Conservation (phyloP, 306 rosid species). For the Notholithocarpus densiflorus region DNA sequence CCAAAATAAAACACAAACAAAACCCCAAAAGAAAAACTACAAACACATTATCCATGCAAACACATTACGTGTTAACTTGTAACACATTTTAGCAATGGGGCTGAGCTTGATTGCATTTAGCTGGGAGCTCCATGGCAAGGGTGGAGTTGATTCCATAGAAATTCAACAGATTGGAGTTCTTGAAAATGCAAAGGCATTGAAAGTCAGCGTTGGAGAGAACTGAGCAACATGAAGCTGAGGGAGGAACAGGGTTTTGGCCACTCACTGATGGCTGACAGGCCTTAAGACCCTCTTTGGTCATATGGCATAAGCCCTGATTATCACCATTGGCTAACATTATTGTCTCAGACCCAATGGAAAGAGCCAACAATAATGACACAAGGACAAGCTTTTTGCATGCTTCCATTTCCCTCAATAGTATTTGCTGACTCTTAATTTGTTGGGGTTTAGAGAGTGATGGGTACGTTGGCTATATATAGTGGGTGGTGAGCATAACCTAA, state of each 20-base stretch:
- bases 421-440: neutral
- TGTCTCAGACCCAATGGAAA: neutral
- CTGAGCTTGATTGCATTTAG: constrained; percentile 33
- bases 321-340: neutral
- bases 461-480: neutral
- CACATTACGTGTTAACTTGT: too few relatives aligned
- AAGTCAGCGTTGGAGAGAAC: constrained; percentile 42
- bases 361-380: neutral
- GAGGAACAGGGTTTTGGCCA: constrained; percentile 24
- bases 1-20: neutral
- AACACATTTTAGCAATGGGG: constrained; percentile 28
- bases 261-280: constrained; percentile 42
- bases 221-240: constrained; percentile 37
- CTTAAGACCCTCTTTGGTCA: constrained; percentile 25
- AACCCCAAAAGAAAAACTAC: neutral
- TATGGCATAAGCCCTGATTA: constrained; percentile 14
- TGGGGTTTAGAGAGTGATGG: neutral
- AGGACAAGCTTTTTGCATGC: constrained; percentile 14
- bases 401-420: constrained; percentile 5
- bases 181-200: constrained; percentile 43
- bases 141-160: constrained; percentile 37
- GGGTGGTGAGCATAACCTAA: neutral
- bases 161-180: constrained; percentile 23
- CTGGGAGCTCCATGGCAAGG: constrained; percentile 54
- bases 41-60: too few relatives aligned